Base-by-base conservation (phyloP, 345 rosid genomes). In the Pistacia atlantica region DNA sequence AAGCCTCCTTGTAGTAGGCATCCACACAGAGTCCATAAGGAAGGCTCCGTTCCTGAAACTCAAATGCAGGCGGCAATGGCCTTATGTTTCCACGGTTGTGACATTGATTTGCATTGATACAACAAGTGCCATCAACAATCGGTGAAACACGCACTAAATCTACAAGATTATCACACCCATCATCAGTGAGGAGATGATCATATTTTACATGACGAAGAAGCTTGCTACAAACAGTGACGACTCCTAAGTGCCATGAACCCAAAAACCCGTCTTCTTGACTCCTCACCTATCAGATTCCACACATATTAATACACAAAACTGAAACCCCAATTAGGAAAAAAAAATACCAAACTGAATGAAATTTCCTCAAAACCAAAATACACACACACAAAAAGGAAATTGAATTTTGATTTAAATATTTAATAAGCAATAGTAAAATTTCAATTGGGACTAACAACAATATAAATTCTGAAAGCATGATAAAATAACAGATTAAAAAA, bases 211-310 rank as follows among this genome's bases (percentile, higher is more conserved):
- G 67, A 10, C 75, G 79, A n/a, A 25, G 48, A 38, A 70, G 56
- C 45, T 33, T 78, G 2, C 71, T 62, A 2, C 75, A 71, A 60
- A 76, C 76, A 78, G 78, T 68, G 14, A 94, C 86, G 46, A 80
- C 83, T 73, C 88, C 97, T 14, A 71, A 56, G 65, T 92, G 88
- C 98, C 97, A 94, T 38, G 97, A 91, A 25, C 97, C 97, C n/a
- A 52, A 71, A 82, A 90, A 92, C 31, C 97, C 97, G n/a, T 90
- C 91, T 35, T 92, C 97, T 46, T 78, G 78, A 37, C 97, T 91
- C 71, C 90, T 83, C 67, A 92, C 92, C 98, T 92, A 72, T 66
- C 68, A 75, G 57, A 20, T 67, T 57, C 14, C 45, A 45, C 7
- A 54, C 45, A 59, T 18, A 7, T 18, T 33, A 16, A 20, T 45